These are phyloP conservation scores for Aureobasidium sp. DNA, from an alignment of 2,329 filamentous ascomycete species.

Conservation along the genomic window DNA sequence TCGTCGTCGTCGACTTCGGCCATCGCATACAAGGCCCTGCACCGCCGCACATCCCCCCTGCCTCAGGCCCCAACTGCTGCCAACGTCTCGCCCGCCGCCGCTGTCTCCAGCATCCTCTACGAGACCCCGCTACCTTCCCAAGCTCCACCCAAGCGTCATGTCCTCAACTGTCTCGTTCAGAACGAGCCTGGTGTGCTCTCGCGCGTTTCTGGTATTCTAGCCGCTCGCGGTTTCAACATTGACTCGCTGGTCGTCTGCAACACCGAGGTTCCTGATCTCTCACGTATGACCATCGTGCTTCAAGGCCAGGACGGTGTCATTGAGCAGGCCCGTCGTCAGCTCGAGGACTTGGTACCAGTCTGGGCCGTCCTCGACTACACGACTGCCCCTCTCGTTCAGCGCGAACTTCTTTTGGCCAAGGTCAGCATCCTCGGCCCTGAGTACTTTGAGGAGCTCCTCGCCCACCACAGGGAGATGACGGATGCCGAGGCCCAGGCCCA, in stretches of 20 bases:
- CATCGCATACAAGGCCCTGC: slow-evolving; percentile 93
- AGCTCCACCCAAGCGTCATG: slow-evolving; percentile 82
- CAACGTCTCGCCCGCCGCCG: slow-evolving; percentile 82
- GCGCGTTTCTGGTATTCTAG: slow-evolving; percentile 90
- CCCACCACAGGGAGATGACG: slow-evolving; percentile 89
- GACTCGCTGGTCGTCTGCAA: slow-evolving; percentile 96
- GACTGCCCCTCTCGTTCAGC: slow-evolving; percentile 82
- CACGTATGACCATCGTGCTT: slow-evolving; percentile 97
- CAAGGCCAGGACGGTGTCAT: slow-evolving; percentile 95
- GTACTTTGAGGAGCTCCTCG: slow-evolving; percentile 94
- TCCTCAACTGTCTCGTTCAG: slow-evolving; percentile 97
- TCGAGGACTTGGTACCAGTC: slow-evolving; percentile 94
- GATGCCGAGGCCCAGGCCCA: slow-evolving; percentile 33
- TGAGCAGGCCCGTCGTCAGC: slow-evolving; percentile 88
- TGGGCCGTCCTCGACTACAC: slow-evolving; percentile 99
- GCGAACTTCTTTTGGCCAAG: slow-evolving; percentile 91
- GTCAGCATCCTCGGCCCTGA: slow-evolving; percentile 94
- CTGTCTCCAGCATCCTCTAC: slow-evolving; percentile 97
- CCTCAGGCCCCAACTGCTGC: slow-evolving; percentile 58
- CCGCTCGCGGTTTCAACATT: slow-evolving; percentile 96
- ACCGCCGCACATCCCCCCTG: slow-evolving; percentile 80
- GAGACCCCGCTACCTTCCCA: slow-evolving; percentile 83
- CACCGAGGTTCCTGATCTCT: slow-evolving; percentile 93
- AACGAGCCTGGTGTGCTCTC: slow-evolving; percentile 98
- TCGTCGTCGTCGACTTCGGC: slow-evolving; percentile 74